Base-by-base conservation (phyloP, 2,329 filamentous ascomycete species). In the Colletotrichum trifolii region DNA sequence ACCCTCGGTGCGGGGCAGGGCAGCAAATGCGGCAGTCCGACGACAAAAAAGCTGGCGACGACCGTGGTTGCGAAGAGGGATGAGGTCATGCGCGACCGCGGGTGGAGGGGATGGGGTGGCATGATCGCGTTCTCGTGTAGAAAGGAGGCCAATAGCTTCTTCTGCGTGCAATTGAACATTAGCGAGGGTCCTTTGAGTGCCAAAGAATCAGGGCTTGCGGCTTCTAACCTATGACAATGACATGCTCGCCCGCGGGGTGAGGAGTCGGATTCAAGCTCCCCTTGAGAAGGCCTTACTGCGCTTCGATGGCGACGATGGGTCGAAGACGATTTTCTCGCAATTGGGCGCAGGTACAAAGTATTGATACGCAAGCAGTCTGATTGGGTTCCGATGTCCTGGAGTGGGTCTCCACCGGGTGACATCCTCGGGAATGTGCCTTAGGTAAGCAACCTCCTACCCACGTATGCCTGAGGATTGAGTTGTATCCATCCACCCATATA, bases 61-160 rank as follows among this genome's bases (percentile, higher is more conserved):
- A 98, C 87, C 1, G 95, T 98, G n/a, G 91, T 93, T 54, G 93
- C 94, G 82, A 99, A 99, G 66, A 99, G 90, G 49, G 94, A 96
- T 61, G 92, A 94, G 72, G 96, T 99, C 82, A 93, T 92, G 73
- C 93, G 90, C 71, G 95, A 98, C 78, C 94, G 90, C 39, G 96
- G 96, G 78, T 99, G 96, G 46, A 99, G 89, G 47, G 63, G 63
- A 79, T 95, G 91, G 67, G 93, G 92, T 73, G 93, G 89, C 92
- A 96, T 96, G 76, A 74, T 80, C 59, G 69, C 60, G 55, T 54
- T 53, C 52, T 47, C 25, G 45, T 54, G 59, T 33, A 54, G 59
- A 56, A 68, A 56, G 54, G 54, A 55, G 63, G 45, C 43, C 46
- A 8, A 10, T 45, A 34, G 38, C 25, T 53, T 49, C 25, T 34